Evolutionary conservation across 2,329 filamentous ascomycete genomes (phyloP).

Genomic region (Epichloe aotearoae): DNA sequence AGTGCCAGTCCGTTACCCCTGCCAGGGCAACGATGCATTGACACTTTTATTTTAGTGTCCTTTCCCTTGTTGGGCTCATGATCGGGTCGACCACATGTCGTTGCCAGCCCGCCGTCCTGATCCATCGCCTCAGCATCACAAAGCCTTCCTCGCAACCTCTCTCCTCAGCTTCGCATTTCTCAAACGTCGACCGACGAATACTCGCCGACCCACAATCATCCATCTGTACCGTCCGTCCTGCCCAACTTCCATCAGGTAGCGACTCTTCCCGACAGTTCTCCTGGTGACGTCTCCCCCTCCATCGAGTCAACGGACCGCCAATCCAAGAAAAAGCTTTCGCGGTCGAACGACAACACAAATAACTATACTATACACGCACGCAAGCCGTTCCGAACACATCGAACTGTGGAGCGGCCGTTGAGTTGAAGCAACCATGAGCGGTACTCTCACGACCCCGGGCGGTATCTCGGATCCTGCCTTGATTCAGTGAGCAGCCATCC

Average conservation of each 20-base stretch:
- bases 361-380: background rate
- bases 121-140: constrained; percentile 10
- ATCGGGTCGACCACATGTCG: constrained; percentile 15
- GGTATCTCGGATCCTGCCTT: constrained; percentile 54
- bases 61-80: constrained; percentile 19
- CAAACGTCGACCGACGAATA: background rate
- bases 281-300: constrained; percentile 5
- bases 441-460: constrained; percentile 31
- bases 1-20: constrained; percentile 4
- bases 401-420: constrained; percentile 1
- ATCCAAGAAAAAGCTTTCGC: background rate
- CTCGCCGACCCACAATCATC: background rate
- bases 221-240: background rate
- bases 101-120: constrained; percentile 18
- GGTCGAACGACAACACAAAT: background rate
- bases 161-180: background rate
- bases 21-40: constrained; percentile 9
- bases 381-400: background rate
- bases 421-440: constrained; percentile 18
- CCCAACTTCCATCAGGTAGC: background rate
- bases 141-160: background rate
- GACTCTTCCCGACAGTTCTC: background rate
- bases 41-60: constrained; percentile 3
- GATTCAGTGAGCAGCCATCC: constrained; percentile 38
- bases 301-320: background rate